Percentiles rank a stretch among this genome's conserved stretches.
phyloP scores from a whole-genome alignment of 495 filamentous ascomycete genomes.

The Penicillium samsonianum region DNA sequence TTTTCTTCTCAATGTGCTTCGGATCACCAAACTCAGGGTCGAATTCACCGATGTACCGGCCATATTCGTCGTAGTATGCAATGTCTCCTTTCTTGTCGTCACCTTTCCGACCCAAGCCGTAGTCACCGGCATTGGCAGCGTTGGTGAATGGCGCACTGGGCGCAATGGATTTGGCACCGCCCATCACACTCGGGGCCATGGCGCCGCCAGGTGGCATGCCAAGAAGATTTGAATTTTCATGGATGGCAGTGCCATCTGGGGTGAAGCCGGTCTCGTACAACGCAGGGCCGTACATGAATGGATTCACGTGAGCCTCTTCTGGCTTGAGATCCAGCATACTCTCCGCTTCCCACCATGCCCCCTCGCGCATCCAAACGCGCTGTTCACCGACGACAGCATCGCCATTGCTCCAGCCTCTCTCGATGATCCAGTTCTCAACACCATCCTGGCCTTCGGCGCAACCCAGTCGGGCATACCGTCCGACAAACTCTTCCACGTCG shows the following conservation, averaged over 20 bases:
- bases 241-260: constrained; percentile 45
- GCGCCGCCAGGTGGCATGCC: constrained; percentile 59
- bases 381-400: constrained; percentile 89
- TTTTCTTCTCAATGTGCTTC: constrained; percentile 73
- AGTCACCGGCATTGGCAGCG: constrained; percentile 61
- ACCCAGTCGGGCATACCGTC: constrained; percentile 77
- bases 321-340: constrained; percentile 92
- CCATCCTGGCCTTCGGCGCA: constrained; percentile 90
- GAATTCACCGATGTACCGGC: constrained; percentile 56
- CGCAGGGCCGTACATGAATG: constrained; percentile 36
- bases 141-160: constrained; percentile 68
- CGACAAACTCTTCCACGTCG: constrained; percentile 86
- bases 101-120: constrained; percentile 83
- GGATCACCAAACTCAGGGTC: constrained; percentile 77
- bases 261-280: constrained; percentile 37
- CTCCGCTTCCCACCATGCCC: constrained; percentile 97
- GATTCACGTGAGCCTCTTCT: constrained; percentile 36
- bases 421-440: constrained; percentile 91
- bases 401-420: constrained; percentile 97
- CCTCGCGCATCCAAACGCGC: constrained; percentile 93
- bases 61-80: constrained; percentile 61
- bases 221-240: constrained; percentile 61
- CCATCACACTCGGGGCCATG: constrained; percentile 58
- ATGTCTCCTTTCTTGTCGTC: constrained; percentile 72
- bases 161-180: constrained; percentile 67